Percentiles rank a stretch among this genome's conserved stretches.
These are phyloP conservation scores for Salix brachista DNA, from an alignment of 345 rosid genomes.

Conservation along the genomic window DNA sequence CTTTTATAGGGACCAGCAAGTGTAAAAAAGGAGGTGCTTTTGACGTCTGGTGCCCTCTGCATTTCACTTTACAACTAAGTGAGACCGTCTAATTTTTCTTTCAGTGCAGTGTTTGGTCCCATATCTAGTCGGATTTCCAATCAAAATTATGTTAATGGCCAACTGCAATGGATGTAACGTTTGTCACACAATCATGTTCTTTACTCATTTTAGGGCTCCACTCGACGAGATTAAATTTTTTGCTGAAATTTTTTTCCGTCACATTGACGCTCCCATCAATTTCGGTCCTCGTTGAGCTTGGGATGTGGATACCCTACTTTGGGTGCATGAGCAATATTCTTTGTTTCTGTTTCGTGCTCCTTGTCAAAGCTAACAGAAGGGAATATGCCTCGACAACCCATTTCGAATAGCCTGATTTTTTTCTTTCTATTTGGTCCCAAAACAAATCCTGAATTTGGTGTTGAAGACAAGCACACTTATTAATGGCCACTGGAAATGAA, in stretches of 20 bases:
- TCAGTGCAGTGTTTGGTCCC: not conserved
- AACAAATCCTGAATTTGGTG: not conserved
- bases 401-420: not conserved
- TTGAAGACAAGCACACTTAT: not conserved
- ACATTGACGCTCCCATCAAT: not conserved
- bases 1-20: not conserved
- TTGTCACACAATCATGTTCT: not conserved
- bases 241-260: not conserved
- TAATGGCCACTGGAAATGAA: not conserved
- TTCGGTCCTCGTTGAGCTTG: not conserved
- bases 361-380: not conserved
- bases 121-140: not conserved
- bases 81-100: not conserved
- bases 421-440: not conserved
- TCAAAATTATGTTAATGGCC: not conserved
- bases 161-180: too few species aligned
- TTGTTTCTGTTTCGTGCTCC: not conserved
- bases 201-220: not conserved
- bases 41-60: not conserved
- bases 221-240: not conserved
- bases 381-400: too few species aligned
- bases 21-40: not conserved
- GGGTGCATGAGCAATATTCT: not conserved
- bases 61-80: conserved; percentile 4
- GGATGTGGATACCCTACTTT: not conserved